A percentile compares a stretch with the other conserved stretches of the same genome.
phyloP scores from a whole-genome alignment of 2,329 filamentous ascomycete species.

The Epichloe sibirici region DNA sequence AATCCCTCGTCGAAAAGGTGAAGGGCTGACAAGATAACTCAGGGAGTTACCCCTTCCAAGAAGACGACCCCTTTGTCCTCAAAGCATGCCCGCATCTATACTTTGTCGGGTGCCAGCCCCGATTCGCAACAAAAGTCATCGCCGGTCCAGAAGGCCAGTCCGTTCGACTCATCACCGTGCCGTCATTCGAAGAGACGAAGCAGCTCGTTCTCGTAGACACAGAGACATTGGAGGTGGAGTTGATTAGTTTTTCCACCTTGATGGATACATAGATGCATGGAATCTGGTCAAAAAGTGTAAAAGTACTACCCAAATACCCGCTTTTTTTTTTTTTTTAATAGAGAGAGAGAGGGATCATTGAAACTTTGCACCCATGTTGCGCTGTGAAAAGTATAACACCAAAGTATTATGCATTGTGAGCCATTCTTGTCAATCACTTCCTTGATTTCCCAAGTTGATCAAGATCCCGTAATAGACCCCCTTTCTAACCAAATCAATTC shows the following conservation, averaged over 20 bases:
- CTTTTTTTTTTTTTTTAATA: neutral
- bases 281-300: neutral
- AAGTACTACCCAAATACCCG: neutral
- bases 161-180: conserved; percentile 71
- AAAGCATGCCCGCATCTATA: conserved; percentile 79
- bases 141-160: conserved; percentile 53
- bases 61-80: conserved; percentile 82
- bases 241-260: conserved; percentile 42
- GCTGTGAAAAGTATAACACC: too few relatives aligned
- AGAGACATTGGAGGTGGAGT: conserved; percentile 70
- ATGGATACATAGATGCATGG: neutral
- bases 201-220: conserved; percentile 75
- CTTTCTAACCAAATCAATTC: too few relatives aligned
- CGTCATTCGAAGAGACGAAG: conserved; percentile 65
- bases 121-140: conserved; percentile 61
- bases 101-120: conserved; percentile 75
- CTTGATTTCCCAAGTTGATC: too few relatives aligned
- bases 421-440: too few relatives aligned
- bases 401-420: too few relatives aligned
- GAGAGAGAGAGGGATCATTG: too few relatives aligned
- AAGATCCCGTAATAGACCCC: too few relatives aligned
- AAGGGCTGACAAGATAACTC: neutral
- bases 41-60: conserved; percentile 96
- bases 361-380: too few relatives aligned
- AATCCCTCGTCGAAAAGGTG: neutral